phyloP scores from a whole-genome alignment of 345 rosid species.

The Rubroshorea leprosula region DNA sequence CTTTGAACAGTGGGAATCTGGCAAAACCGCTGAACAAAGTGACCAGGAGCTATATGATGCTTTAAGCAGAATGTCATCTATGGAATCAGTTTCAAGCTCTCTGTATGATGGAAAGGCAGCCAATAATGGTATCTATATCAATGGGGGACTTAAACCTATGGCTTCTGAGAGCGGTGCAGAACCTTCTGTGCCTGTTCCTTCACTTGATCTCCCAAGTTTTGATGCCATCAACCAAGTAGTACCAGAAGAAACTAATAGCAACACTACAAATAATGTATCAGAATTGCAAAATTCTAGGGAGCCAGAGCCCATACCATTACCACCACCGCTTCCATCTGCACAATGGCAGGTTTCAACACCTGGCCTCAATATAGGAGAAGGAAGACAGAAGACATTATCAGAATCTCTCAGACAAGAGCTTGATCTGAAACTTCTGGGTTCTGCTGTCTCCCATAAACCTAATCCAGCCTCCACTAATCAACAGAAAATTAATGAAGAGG shows the following conservation, averaged over 20 bases:
- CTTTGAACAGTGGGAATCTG: slow-evolving; percentile 87
- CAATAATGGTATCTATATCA: slow-evolving; percentile 13
- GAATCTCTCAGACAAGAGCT: slow-evolving; percentile 28
- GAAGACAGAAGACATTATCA: slow-evolving; percentile 27
- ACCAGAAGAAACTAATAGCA: slow-evolving; percentile 19
- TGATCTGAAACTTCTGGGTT: slow-evolving; percentile 26
- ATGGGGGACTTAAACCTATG: slow-evolving; percentile 12
- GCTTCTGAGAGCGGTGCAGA: slow-evolving; percentile 35
- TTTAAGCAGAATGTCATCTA: slow-evolving; percentile 28
- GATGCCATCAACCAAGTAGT: slow-evolving; percentile 34
- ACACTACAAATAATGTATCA: slow-evolving; percentile 17
- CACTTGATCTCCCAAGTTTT: slow-evolving; percentile 53
- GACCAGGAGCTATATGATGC: slow-evolving; percentile 44
- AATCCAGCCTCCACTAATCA: slow-evolving; percentile 31
- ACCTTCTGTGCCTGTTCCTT: slow-evolving; percentile 23
- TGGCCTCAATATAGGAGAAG: slow-evolving; percentile 27
- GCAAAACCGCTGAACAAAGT: slow-evolving; percentile 38
- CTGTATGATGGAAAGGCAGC: slow-evolving; percentile 22
- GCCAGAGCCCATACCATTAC: slow-evolving; percentile 39
- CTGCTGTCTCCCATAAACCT: slow-evolving; percentile 28
- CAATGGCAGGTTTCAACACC: slow-evolving; percentile 57
- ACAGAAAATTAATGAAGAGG: slow-evolving; percentile 28
- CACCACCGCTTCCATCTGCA: slow-evolving; percentile 78
- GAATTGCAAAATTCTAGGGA: slow-evolving; percentile 32
- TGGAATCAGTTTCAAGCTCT: slow-evolving; percentile 38